Evolutionary conservation across 2,329 filamentous ascomycete genomes (phyloP).

Genomic region (Mycosphaerella sp.): DNA sequence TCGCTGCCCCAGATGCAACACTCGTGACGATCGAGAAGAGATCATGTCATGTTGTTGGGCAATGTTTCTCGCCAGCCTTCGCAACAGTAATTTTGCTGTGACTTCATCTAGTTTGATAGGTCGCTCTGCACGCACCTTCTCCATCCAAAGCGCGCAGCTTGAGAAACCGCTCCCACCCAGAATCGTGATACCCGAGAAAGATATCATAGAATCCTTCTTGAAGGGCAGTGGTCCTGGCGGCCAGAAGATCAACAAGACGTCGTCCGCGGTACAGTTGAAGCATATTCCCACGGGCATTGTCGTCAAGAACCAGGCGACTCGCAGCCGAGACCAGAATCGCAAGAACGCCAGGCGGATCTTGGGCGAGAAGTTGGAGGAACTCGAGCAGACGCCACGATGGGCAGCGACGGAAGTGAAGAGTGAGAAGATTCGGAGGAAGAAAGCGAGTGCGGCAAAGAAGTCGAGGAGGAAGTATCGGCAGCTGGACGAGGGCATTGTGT

Average conservation of each 20-base stretch:
- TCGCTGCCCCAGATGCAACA: too few relatives aligned
- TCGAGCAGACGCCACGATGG: conserved; percentile 59
- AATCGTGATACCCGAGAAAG: conserved; percentile 65
- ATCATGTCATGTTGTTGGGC: too few relatives aligned
- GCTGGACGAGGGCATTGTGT: conserved; percentile 47
- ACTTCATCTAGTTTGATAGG: too few relatives aligned
- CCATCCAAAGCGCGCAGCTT: conserved; percentile 6
- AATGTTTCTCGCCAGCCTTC: too few relatives aligned
- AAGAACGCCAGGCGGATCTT: conserved; percentile 74
- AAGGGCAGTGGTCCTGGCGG: conserved; percentile 90
- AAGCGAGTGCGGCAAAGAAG: conserved; percentile 76
- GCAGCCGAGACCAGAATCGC: conserved; percentile 79
- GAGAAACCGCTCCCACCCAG: conserved; percentile 67
- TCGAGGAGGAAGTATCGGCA: conserved; percentile 68
- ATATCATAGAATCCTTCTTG: conserved; percentile 78
- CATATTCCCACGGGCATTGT: conserved; percentile 87
- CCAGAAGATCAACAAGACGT: conserved; percentile 99
- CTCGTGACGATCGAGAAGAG: too few relatives aligned
- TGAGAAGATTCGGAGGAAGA: conserved; percentile 58
- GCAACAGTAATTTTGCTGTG: too few relatives aligned
- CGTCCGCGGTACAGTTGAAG: conserved; percentile 85
- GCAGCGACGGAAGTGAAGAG: conserved; percentile 61
- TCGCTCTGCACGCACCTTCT: conserved; percentile 21
- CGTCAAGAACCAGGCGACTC: conserved; percentile 87
- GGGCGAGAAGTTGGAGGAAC: conserved; percentile 68